These are phyloP conservation scores for Mallotus japonicus DNA, from an alignment of 441 rosid genomes.

Conservation along the genomic window DNA sequence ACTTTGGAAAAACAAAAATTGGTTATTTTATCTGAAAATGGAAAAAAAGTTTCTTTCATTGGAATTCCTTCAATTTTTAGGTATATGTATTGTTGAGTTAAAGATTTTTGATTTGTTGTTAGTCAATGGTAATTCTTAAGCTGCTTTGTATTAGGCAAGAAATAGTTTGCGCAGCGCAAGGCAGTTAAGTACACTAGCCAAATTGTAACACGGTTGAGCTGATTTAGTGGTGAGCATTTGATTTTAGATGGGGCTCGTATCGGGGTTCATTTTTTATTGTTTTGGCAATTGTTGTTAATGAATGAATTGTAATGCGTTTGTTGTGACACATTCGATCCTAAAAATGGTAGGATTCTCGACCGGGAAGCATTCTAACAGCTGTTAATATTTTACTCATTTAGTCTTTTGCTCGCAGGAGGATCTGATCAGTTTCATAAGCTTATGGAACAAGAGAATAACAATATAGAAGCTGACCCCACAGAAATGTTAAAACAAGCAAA, in stretches of 20 bases:
- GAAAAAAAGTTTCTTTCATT: background rate
- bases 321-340: background rate
- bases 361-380: background rate
- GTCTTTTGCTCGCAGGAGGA: background rate
- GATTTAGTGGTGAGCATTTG: background rate
- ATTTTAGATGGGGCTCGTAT: background rate
- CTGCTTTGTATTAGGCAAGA: no score
- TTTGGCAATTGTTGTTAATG: background rate
- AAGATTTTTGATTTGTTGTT: no score
- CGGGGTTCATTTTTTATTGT: background rate
- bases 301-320: background rate
- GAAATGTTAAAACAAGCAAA: constrained; percentile 6
- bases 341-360: background rate
- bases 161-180: no score
- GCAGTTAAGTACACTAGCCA: no score
- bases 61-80: no score
- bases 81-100: background rate
- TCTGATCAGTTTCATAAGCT: constrained; percentile 9
- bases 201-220: background rate
- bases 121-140: no score
- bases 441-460: constrained; percentile 37
- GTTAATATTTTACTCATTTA: background rate
- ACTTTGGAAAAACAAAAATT: no score
- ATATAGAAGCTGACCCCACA: constrained; percentile 20
- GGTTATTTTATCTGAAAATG: background rate